Conservation (phyloP, 2,329 filamentous ascomycete species). For the Ceratocystis diversiconidia region DNA sequence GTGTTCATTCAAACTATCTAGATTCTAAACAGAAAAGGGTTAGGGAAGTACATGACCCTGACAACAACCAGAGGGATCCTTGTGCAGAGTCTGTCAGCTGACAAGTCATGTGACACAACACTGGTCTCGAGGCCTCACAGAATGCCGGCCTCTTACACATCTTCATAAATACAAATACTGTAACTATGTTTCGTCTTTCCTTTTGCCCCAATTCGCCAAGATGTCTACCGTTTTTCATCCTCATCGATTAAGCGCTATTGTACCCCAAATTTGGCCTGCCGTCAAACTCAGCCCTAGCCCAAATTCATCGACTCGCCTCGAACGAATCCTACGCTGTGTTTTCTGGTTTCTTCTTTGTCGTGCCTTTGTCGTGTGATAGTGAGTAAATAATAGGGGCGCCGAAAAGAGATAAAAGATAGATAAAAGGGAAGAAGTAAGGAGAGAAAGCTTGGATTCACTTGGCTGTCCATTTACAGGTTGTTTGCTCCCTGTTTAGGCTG, state of each 20-base stretch:
- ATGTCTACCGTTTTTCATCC: neutral
- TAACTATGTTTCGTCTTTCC: neutral
- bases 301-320: neutral
- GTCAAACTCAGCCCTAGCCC: constrained; percentile 5
- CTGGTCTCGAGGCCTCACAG: too few relatives aligned
- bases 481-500: neutral
- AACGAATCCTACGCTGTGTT: constrained; percentile 2
- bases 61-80: too few relatives aligned
- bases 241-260: constrained; percentile 1
- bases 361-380: neutral
- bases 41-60: too few relatives aligned
- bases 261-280: neutral
- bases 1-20: too few relatives aligned
- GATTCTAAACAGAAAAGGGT: too few relatives aligned
- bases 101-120: too few relatives aligned
- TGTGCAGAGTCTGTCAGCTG: too few relatives aligned
- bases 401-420: too few relatives aligned
- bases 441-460: neutral
- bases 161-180: neutral
- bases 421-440: too few relatives aligned
- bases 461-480: neutral
- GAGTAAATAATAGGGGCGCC: too few relatives aligned
- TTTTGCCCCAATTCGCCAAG: neutral
- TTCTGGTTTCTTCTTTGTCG: neutral
- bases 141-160: neutral